A percentile compares a stretch with the other conserved stretches of the same genome.
These are phyloP conservation scores for Cyberlindnera galapagoensis DNA, from an alignment of 805 yeast species.

Conservation along the genomic window DNA sequence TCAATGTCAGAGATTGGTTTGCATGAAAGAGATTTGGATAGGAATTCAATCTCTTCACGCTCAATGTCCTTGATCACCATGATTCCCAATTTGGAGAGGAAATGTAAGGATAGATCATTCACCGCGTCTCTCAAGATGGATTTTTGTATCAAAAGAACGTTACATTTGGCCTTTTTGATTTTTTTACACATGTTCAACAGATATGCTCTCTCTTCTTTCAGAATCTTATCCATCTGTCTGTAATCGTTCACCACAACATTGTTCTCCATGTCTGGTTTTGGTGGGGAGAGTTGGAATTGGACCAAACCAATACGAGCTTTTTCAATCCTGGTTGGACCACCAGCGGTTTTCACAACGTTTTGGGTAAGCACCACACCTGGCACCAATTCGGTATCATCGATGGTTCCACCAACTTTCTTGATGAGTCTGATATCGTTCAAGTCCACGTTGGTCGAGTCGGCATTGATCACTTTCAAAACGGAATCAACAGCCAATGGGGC, in stretches of 20 bases:
- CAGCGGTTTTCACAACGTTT: conserved; percentile 81
- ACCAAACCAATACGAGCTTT: conserved; percentile 85
- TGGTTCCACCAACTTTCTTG: conserved; percentile 95
- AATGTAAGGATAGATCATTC: conserved; percentile 89
- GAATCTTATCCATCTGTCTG: conserved; percentile 97
- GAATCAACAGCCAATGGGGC: conserved; percentile 95
- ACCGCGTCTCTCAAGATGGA: conserved; percentile 84
- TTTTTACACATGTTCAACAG: conserved; percentile 90
- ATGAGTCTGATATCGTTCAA: conserved; percentile 81
- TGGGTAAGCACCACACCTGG: conserved; percentile 94
- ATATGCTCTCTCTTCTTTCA: conserved; percentile 96
- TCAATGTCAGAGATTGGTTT: conserved; percentile 96
- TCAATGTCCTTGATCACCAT: conserved; percentile 95
- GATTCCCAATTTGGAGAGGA: conserved; percentile 85
- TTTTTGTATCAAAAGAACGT: conserved; percentile 83
- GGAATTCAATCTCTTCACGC: conserved; percentile 94
- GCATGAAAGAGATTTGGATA: conserved; percentile 77
- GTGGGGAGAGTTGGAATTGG: conserved; percentile 88
- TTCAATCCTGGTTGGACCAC: conserved; percentile 92
- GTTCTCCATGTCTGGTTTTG: conserved; percentile 94
- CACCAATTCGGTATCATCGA: conserved; percentile 89
- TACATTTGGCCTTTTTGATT: conserved; percentile 95
- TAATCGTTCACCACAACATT: conserved; percentile 96
- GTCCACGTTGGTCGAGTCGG: conserved; percentile 65
- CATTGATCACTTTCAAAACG: conserved; percentile 69